Evolutionary conservation across 2,329 filamentous ascomycete genomes (phyloP), one percentile per base, ranked within the genome.

Genomic region (Rutstroemia sp.): DNA sequence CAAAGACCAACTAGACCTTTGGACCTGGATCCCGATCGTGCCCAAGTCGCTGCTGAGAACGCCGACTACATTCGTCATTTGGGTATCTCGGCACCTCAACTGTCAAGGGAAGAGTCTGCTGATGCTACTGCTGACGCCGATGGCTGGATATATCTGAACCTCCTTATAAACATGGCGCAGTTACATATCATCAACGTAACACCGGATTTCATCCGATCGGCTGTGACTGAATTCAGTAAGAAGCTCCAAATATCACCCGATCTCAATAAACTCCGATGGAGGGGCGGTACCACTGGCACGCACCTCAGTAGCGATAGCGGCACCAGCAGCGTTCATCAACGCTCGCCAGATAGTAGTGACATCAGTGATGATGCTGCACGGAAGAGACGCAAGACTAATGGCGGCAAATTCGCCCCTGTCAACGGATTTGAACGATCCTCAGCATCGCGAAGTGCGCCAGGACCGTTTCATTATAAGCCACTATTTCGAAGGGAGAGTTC

Each of bases 121-220:
- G 77, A 83, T 52, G 79, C 83, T 10, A 77, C 79, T 14, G 78
- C 83, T 0, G 84, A 86, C 54, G 76, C 77, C 0, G 83, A 90
- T 25, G 88, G 88, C 4, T 94, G 89, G 89, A 83, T 92, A 0
- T 92, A 92, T 64, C 73, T 94, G 6, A 94, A 94, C 63, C 73
- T 95, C 1, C 76, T 95, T 1, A 85, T 86, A 67, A 91, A 87
- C 66, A 80, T 95, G 75, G 90, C 90, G 0, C 90, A 95, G 71
- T 74, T 95, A 18, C 90, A 95, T 65, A 92, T 91, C 0, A 79
- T 94, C 63, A 92, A 90, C 58, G 89, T 95, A 1, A 91, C 90
- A 0, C 79, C 85, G 0, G 83, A 86, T 27, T 92, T 92, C 64
- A 83, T 94, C 41, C 84, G 87, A 57, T 80, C 81, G 38, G 87